phyloP scores from a whole-genome alignment of 495 filamentous ascomycete species.

The Tuber melanosporum region DNA sequence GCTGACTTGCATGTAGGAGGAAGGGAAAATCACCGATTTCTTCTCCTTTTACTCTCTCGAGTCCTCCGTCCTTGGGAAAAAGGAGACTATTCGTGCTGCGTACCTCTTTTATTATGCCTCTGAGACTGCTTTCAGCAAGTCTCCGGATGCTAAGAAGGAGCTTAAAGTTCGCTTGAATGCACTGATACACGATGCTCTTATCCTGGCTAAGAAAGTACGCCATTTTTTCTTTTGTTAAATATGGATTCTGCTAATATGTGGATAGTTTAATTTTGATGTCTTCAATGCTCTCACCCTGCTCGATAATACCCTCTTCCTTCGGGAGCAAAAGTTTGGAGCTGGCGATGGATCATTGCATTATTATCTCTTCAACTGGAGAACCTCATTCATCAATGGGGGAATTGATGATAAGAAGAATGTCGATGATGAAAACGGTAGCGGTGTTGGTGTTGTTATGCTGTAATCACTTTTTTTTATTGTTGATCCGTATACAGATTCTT shows the following conservation, averaged over 20 bases:
- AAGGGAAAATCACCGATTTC: constrained; percentile 85
- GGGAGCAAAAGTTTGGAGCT: constrained; percentile 83
- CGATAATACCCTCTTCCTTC: constrained; percentile 88
- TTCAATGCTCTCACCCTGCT: constrained; percentile 91
- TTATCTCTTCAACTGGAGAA: constrained; percentile 94
- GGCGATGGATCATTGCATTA: constrained; percentile 92
- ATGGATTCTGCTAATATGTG: constrained; percentile 8
- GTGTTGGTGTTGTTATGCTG: constrained; percentile 83
- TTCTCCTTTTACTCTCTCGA: constrained; percentile 95
- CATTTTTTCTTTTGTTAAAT: constrained; percentile 2
- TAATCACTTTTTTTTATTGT: constrained; percentile 39
- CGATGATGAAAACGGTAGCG: constrained; percentile 69
- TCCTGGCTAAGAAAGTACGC: constrained; percentile 70
- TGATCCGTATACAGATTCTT: background rate
- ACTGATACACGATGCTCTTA: constrained; percentile 76
- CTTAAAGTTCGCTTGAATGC: constrained; percentile 66
- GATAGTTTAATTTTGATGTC: constrained; percentile 75
- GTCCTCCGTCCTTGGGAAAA: constrained; percentile 78
- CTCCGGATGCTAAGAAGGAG: constrained; percentile 46
- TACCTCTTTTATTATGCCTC: constrained; percentile 96
- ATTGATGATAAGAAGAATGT: constrained; percentile 68
- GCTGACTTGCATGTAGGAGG: constrained; percentile 48
- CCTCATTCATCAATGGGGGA: constrained; percentile 71
- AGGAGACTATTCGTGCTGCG: constrained; percentile 71
- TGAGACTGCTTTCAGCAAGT: constrained; percentile 65